Base-by-base conservation (phyloP, 2,329 filamentous ascomycete genomes). In the Fusarium duplospermum region DNA sequence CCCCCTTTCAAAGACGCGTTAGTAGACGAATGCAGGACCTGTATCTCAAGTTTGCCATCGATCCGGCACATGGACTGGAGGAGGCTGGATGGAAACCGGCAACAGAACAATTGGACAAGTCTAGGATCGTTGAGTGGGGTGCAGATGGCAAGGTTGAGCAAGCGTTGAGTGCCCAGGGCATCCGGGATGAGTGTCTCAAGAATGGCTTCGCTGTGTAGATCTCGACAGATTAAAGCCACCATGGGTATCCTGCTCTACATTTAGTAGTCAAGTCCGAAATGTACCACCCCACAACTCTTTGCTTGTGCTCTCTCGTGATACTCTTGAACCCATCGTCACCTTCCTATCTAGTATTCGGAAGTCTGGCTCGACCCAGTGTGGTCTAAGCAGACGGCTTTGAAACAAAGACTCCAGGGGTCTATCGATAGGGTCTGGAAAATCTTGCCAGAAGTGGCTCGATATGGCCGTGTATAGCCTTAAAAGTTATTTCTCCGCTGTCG, bases 1-100 rank as follows among this genome's bases (percentile, higher is more conserved):
- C 60, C 3, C 11, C 24, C 5, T 72, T 76, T n/a, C 70, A 75
- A 38, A 57, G 18, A 2, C 36, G 20, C 1, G 42, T 76, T 1
- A 76, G 73, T 20, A 20, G 67, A 29, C 70, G 45, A 20, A 75
- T 75, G 70, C 73, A 76, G 36, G 70, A 75, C 27, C 52, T 67
- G 5, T 75, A 72, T 29, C 38, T 76, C 1, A 35, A 20, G 9
- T 76, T 75, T 50, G 67, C 67, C 3, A 61, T 33, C 9, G 65
- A 75, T 13, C 73, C 73, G 6, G 22, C 4, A 6, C 45, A 62
- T n/a, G 70, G 70, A 4, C 4, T 75, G 0, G n/a, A 57, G 11
- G 42, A 40, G 11, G 42, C 31, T 33, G 62, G 60, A 13, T 72
- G 68, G 73, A 40, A 68, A 2, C 18, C 11, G 11, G 52, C 47